Evolutionary conservation across 75 land plant genomes (phyloP).

Genomic region (Gnetum montanum): DNA sequence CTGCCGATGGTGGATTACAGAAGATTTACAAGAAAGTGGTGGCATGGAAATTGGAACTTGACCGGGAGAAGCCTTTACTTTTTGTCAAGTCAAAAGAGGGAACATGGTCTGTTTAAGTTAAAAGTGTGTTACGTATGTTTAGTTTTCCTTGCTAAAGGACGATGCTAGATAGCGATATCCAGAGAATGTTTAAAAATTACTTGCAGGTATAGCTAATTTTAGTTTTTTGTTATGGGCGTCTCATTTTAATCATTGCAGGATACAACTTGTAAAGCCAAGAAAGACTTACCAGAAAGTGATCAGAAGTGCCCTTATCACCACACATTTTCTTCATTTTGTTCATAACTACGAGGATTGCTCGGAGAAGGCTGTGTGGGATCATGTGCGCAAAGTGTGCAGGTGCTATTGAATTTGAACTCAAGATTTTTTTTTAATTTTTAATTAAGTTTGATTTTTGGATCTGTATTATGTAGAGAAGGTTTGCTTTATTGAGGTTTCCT

Average conservation of each 20-base stretch:
- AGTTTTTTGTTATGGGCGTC: no score
- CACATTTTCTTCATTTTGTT: no score
- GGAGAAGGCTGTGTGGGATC: no score
- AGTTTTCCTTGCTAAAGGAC: not conserved
- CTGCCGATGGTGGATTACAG: conserved; percentile 27
- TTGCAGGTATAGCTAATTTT: not conserved
- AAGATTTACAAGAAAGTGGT: conserved; percentile 24
- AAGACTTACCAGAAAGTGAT: no score
- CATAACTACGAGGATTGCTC: no score
- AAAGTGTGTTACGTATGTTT: no score
- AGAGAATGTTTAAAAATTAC: not conserved
- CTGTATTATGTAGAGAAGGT: not conserved
- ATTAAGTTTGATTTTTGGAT: not conserved
- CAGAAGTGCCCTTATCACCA: no score
- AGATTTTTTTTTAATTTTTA: not conserved
- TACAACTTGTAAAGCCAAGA: no score
- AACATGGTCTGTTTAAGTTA: conserved; percentile 14
- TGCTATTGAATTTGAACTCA: conserved; percentile 6
- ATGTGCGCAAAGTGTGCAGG: no score
- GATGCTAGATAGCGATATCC: not conserved
- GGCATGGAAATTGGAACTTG: conserved; percentile 47
- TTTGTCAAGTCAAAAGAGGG: conserved; percentile 25
- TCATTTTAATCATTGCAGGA: conserved; percentile 7
- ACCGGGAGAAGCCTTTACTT: conserved; percentile 18
- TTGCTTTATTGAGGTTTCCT: no score